Conservation (phyloP, 2,329 filamentous ascomycete species). For the Rhynchosporium agropyri region DNA sequence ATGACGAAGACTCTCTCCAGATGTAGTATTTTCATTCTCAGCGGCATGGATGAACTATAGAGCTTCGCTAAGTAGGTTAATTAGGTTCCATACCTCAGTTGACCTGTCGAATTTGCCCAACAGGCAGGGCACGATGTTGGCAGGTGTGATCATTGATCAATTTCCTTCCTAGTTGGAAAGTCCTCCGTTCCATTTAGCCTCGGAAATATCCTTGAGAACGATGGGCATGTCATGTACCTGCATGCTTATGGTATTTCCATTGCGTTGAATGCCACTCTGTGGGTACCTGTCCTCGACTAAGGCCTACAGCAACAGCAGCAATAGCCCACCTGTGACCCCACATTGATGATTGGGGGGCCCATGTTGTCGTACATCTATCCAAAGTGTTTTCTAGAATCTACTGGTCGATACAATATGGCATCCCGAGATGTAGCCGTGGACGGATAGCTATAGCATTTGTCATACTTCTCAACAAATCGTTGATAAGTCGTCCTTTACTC, state of each 20-base stretch:
- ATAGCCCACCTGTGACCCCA: not conserved
- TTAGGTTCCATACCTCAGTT: not conserved
- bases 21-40: too few species aligned
- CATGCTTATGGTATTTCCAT: not conserved
- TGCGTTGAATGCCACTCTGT: not conserved
- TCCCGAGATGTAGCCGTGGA: not conserved
- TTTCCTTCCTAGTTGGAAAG: not conserved
- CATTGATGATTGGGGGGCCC: not conserved
- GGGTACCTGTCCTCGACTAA: not conserved
- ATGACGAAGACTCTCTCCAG: too few species aligned
- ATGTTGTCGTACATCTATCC: not conserved
- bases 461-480: not conserved
- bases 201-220: not conserved
- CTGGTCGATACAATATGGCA: not conserved
- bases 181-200: not conserved
- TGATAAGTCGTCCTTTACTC: constrained; percentile 1
- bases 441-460: not conserved
- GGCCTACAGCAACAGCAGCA: not conserved
- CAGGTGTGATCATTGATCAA: not conserved
- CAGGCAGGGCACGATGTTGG: not conserved
- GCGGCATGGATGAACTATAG: too few species aligned
- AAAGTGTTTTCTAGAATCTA: not conserved
- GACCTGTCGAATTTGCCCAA: not conserved
- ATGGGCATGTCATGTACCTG: not conserved
- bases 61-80: not conserved